Evolutionary conservation across 129 eudicot species (phyloP), one percentile per base, ranked within the genome.

Genomic region (Saposhnikovia divaricata): DNA sequence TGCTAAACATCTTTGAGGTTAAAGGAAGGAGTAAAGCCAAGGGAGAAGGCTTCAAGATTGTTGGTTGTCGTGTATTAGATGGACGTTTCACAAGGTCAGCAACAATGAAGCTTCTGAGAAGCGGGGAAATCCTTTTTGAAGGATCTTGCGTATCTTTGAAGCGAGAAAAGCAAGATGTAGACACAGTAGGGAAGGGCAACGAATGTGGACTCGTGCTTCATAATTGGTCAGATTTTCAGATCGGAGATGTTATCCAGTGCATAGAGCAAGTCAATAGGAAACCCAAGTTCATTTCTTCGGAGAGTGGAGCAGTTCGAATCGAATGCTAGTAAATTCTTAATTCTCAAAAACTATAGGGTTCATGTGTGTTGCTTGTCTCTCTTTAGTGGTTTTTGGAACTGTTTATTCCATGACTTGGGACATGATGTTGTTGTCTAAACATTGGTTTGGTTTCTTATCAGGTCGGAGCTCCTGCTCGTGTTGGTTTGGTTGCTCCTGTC

Each of bases 191-290:
- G 46, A 90, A 90, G 80, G 98, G 98, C 71, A 90, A 57, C 53
- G 98, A 92, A 72, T 95, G 98, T 38, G 97, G 97, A 25, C 91
- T 92, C 3, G 92, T 94, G 72, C 89, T 95, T 76, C 85, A 85
- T 0, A 88, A 90, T 57, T 92, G 90, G 73, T 66, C 45, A 6
- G 96, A 95, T 86, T 92, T 89, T 47, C 92, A 85, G 81, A 80
- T 94, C 40, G 98, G 98, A 27, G 97, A 95, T 48, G 88, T 95
- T 66, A 85, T 95, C 53, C 97, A 95, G 79, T 95, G 98, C 86
- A 74, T 92, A 90, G 91, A 89, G 85, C 90, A 92, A 85, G 93
- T 92, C 21, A 92, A 84, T 81, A 77, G 89, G 82, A 95, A 92
- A 77, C 96, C 97, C 8, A 92, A 89, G 85, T 95, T 95, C 80